Evolutionary conservation across 306 rosid species (phyloP).

Genomic region (Fragaria ananassa): DNA sequence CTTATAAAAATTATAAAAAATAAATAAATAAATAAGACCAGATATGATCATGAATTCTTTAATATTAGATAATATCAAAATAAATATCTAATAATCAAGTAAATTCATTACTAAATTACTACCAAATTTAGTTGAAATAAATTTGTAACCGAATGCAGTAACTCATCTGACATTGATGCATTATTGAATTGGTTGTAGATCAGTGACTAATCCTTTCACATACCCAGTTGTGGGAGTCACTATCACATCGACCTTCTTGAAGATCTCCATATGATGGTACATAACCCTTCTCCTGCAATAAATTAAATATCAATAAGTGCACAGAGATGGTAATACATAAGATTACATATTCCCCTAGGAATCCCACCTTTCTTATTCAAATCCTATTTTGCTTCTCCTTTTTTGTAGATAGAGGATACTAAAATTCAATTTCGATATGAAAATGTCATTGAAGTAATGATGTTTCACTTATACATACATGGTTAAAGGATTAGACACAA

Average conservation of each 20-base stretch:
- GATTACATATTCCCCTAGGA: conserved; percentile 7
- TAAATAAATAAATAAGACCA: neutral
- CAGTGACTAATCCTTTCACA: conserved; percentile 21
- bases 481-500: too few species aligned
- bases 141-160: neutral
- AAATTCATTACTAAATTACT: neutral
- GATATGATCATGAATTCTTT: too few species aligned
- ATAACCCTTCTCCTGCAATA: conserved; percentile 80
- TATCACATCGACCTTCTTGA: conserved; percentile 84
- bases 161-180: neutral
- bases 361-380: neutral
- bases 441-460: too few species aligned
- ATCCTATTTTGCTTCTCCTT: too few species aligned
- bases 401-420: too few species aligned
- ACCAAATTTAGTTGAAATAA: neutral
- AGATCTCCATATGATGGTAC: conserved; percentile 85
- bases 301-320: conserved; percentile 13
- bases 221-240: conserved; percentile 99
- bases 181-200: neutral
- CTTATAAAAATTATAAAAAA: neutral
- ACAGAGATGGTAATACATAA: neutral
- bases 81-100: neutral
- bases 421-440: too few species aligned
- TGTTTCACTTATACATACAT: too few species aligned
- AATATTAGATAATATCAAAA: neutral